These are phyloP conservation scores for Cordyceps farinosa DNA, from an alignment of 2,329 filamentous ascomycete species.

Conservation along the genomic window DNA sequence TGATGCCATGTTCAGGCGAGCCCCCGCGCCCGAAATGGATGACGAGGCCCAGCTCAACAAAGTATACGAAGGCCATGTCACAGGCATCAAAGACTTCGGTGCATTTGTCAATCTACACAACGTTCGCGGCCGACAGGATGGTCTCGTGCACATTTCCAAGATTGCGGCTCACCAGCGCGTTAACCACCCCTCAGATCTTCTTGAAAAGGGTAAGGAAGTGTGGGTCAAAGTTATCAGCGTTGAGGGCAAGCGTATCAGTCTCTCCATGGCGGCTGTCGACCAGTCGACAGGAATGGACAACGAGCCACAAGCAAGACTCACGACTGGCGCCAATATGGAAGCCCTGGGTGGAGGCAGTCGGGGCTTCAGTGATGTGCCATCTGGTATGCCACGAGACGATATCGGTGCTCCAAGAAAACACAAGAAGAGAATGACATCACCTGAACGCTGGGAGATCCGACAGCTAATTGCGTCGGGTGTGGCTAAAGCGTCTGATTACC, in stretches of 20 bases:
- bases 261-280: slow-evolving; percentile 98
- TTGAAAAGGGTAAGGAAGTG: slow-evolving; percentile 75
- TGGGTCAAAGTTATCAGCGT: slow-evolving; percentile 92
- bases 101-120: slow-evolving; percentile 90
- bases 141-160: slow-evolving; percentile 88
- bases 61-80: slow-evolving; percentile 85
- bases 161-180: slow-evolving; percentile 82
- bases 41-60: slow-evolving; percentile 79
- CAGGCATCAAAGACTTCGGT: slow-evolving; percentile 91
- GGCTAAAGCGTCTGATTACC: slow-evolving; percentile 87
- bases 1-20: slow-evolving; percentile 60
- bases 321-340: slow-evolving; percentile 88
- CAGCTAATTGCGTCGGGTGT: slow-evolving; percentile 95
- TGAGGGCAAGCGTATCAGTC: slow-evolving; percentile 73
- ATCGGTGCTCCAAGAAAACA: slow-evolving; percentile 50
- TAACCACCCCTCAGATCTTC: slow-evolving; percentile 85
- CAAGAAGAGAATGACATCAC: slow-evolving; percentile 92
- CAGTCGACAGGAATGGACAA: slow-evolving; percentile 83
- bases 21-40: slow-evolving; percentile 72
- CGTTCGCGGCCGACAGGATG: slow-evolving; percentile 84
- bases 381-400: slow-evolving; percentile 36
- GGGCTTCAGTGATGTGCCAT: slow-evolving; percentile 47
- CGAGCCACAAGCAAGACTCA: slow-evolving; percentile 71
- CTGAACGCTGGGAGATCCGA: slow-evolving; percentile 95
- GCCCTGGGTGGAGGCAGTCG: slow-evolving; percentile 65